Evolutionary conservation across 1,139 yeast genomes (phyloP), one percentile per base, ranked within the genome.

Genomic region (Oligophagozyma castellii): DNA sequence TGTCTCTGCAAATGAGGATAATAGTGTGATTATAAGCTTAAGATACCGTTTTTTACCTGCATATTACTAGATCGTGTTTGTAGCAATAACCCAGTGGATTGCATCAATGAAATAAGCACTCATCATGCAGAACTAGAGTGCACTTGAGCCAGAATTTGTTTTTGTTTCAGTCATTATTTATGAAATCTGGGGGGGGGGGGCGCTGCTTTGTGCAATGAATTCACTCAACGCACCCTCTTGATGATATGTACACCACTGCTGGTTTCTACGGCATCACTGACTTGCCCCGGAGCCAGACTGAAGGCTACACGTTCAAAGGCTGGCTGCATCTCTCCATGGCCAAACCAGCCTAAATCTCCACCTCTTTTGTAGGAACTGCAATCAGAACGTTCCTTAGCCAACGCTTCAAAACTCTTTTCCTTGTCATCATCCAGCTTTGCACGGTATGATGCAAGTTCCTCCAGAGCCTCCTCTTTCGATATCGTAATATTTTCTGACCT

Each of bases 281-380:
- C 56, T 50, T 84, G 93, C 12, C 94, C 95, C 7, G 84, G 74
- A 42, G 80, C 71, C 42, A 89, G 61, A 5, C 59, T 73, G 51
- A 78, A 86, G 1, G 95, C 77, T 2, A 93, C 93, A 36, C 74
- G 74, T 52, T 89, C 98, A 48, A 89, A 89, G 34, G 76, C 61
- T 26, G 94, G 94, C 53, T 89, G 96, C 98, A 89, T 89, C 46
- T 77, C 86, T 22, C 95, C 95, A 35, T 67, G 71, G 14, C 80
- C 83, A 50, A 89, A 89, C 50, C 60, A 73, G 0, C 98, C 98
- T 45, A 89, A 63, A 52, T 89, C 98, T 25, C 98, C 98, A 16
- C 84, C 84, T 46, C 81, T 73, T 26, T 77, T 63, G 43, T 80
- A 93, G 6, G 93, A 78, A 14, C 80, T 69, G 54, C 96, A 84